Evolutionary conservation across 768 basidiomycete genomes (phyloP).

Genomic region (Sarcodon aspratus): DNA sequence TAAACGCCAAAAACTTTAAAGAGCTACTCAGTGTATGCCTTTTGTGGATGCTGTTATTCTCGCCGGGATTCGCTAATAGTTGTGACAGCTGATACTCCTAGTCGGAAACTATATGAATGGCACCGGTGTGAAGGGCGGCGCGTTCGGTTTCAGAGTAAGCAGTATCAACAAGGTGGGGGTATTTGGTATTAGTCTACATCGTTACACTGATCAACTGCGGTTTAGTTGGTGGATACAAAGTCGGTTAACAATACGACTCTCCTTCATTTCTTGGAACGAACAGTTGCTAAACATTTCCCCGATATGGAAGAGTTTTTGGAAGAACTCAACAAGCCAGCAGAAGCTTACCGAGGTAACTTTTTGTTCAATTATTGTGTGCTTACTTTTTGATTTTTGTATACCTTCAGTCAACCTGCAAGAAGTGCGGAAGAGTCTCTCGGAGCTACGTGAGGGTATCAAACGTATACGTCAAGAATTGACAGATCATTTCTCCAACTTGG

Average conservation of each 20-base stretch:
- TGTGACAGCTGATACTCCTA: conserved; percentile 68
- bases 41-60: background rate
- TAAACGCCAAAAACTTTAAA: conserved; percentile 81
- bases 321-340: conserved; percentile 81
- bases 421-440: conserved; percentile 60
- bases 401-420: conserved; percentile 75
- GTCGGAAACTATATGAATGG: conserved; percentile 99
- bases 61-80: background rate
- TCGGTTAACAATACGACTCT: conserved; percentile 90
- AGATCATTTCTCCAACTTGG: conserved; percentile 67
- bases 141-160: conserved; percentile 93
- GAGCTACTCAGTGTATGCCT: conserved; percentile 69
- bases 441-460: conserved; percentile 68
- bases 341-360: conserved; percentile 77
- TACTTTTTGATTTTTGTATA: conserved; percentile 5
- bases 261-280: conserved; percentile 88
- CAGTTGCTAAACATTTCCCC: conserved; percentile 78
- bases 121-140: conserved; percentile 90
- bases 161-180: conserved; percentile 85
- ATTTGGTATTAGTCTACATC: background rate
- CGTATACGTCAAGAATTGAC: conserved; percentile 70
- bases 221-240: conserved; percentile 92
- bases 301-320: conserved; percentile 82
- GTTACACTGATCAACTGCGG: background rate
- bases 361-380: background rate